These are phyloP conservation scores for Rhodofomes roseus DNA, from an alignment of 1,284 basidiomycete species.

Conservation along the genomic window DNA sequence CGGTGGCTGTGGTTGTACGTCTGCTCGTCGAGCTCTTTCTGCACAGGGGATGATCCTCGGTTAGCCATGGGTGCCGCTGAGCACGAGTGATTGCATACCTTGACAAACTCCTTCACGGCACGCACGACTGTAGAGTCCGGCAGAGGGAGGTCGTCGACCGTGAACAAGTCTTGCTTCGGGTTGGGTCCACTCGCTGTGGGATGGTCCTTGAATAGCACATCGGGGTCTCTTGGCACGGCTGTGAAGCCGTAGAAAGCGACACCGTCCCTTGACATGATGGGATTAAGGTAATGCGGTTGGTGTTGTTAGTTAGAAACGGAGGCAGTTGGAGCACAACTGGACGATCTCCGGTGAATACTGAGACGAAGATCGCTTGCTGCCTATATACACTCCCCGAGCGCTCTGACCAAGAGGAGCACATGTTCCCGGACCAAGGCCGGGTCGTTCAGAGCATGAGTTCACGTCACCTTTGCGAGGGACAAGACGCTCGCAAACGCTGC, in stretches of 20 bases:
- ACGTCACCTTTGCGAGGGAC: background rate
- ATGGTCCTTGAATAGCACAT: conserved; percentile 44
- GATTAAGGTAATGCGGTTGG: background rate
- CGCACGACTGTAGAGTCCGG: conserved; percentile 41
- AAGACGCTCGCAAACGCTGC: background rate
- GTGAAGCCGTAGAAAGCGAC: conserved; percentile 43
- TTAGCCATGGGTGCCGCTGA: no score
- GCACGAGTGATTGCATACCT: conserved; percentile 22
- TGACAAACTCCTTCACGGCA: conserved; percentile 40
- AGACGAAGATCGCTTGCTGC: background rate
- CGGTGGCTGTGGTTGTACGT: conserved; percentile 51
- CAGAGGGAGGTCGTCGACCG: conserved; percentile 38
- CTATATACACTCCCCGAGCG: background rate
- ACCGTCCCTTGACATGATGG: conserved; percentile 10
- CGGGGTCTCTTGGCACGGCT: conserved; percentile 46
- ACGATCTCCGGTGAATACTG: background rate
- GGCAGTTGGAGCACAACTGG: background rate
- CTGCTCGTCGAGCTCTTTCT: conserved; percentile 45
- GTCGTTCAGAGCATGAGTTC: background rate
- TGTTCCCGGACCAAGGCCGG: background rate
- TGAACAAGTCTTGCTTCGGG: conserved; percentile 45
- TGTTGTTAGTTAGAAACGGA: background rate
- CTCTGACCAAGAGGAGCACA: background rate
- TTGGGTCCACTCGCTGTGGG: conserved; percentile 42
- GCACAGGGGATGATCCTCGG: background rate